These are phyloP conservation scores for Blepharisma stoltei DNA, from an alignment of 73 alveolate species.

Conservation along the genomic window DNA sequence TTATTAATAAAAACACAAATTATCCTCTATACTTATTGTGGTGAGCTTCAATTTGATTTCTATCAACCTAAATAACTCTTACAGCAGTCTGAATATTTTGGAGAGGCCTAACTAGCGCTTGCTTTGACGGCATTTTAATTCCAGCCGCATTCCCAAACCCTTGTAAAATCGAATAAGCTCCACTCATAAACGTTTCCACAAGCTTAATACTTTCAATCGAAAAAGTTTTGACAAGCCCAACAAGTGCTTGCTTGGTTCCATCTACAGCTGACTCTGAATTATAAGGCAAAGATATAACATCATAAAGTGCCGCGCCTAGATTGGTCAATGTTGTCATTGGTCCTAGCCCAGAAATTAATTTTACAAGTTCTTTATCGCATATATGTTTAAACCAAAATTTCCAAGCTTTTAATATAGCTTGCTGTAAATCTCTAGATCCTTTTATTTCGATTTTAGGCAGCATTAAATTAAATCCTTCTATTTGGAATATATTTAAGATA, in stretches of 20 bases:
- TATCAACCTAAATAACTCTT: too few relatives aligned
- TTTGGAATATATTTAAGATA: constrained; percentile 1
- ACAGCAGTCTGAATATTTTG: too few relatives aligned
- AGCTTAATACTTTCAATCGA: background rate
- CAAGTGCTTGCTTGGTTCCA: constrained; percentile 8
- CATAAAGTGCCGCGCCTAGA: background rate
- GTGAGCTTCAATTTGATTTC: too few relatives aligned
- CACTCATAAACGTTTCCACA: background rate
- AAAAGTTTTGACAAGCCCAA: background rate
- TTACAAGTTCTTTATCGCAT: background rate
- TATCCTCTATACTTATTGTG: too few relatives aligned
- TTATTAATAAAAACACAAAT: too few relatives aligned
- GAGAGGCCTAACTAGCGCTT: too few relatives aligned
- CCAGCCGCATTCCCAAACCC: background rate
- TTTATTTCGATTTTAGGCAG: constrained; percentile 13
- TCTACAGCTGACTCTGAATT: background rate
- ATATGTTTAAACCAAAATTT: constrained; percentile 9
- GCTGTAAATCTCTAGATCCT: background rate
- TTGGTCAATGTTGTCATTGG: background rate
- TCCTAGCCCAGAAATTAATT: background rate
- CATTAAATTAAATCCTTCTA: background rate
- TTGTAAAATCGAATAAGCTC: background rate
- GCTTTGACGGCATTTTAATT: too few relatives aligned
- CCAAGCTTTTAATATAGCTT: background rate
- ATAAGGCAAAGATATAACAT: background rate